A percentile compares a stretch with the other conserved stretches of the same genome.
Evolutionary conservation across 805 yeast genomes (phyloP).

Genomic region (Wickerhamomyces xylosicus): DNA sequence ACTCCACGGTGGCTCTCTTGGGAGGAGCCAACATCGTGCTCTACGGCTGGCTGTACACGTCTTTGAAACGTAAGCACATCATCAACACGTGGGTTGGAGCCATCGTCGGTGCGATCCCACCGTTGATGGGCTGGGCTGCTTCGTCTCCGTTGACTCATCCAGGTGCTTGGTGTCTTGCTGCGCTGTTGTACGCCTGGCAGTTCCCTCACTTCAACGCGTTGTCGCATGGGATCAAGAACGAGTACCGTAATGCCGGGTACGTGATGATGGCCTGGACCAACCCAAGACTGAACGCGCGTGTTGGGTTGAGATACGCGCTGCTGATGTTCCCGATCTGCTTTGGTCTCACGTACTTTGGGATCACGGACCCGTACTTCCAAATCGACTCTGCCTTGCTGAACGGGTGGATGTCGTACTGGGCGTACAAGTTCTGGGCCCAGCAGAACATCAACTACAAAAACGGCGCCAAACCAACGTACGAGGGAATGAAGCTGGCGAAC

Average conservation of each 20-base stretch:
- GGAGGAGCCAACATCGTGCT: constrained; percentile 73
- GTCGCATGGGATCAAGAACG: constrained; percentile 78
- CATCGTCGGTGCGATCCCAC: constrained; percentile 97
- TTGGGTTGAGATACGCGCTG: constrained; percentile 82
- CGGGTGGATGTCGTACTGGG: constrained; percentile 75
- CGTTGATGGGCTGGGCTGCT: constrained; percentile 98
- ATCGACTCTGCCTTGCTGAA: constrained; percentile 77
- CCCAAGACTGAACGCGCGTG: constrained; percentile 87
- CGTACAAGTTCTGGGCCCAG: constrained; percentile 79
- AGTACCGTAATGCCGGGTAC: constrained; percentile 88
- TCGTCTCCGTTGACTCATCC: constrained; percentile 74
- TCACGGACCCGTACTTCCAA: constrained; percentile 74
- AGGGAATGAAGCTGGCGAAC: constrained; percentile 51
- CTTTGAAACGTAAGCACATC: constrained; percentile 76
- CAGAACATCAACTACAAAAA: constrained; percentile 50
- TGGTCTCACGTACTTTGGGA: constrained; percentile 66
- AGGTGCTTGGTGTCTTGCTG: constrained; percentile 93
- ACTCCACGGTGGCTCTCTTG: constrained; percentile 72
- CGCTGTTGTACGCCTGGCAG: constrained; percentile 91
- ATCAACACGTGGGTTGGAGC: constrained; percentile 98
- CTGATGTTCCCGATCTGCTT: constrained; percentile 90
- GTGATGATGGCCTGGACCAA: constrained; percentile 95
- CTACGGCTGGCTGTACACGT: constrained; percentile 87
- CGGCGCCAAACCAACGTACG: constrained; percentile 32
- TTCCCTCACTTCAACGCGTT: constrained; percentile 95